These are phyloP conservation scores for Scleroderma citrinum DNA, from an alignment of 768 basidiomycete species.

Conservation along the genomic window DNA sequence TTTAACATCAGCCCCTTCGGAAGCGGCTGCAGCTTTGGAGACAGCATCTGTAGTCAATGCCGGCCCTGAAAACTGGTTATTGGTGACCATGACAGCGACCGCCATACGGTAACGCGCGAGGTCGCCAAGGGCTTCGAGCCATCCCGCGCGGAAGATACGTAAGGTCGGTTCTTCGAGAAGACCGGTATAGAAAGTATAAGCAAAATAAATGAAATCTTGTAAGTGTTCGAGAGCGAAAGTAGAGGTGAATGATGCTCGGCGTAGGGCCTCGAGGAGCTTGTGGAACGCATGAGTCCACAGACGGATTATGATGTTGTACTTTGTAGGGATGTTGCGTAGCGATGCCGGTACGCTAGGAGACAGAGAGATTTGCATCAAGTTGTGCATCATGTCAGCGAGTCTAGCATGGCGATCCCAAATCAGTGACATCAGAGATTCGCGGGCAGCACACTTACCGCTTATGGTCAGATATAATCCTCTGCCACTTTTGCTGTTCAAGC, in stretches of 20 bases:
- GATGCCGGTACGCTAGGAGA: conserved; percentile 86
- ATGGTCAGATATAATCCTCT: conserved; percentile 67
- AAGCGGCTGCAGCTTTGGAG: conserved; percentile 36
- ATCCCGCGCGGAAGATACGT: conserved; percentile 64
- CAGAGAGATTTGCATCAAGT: conserved; percentile 78
- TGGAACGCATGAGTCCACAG: conserved; percentile 92
- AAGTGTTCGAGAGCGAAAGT: conserved; percentile 79
- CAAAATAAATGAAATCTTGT: conserved; percentile 91
- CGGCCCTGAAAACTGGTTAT: conserved; percentile 35
- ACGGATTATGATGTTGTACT: conserved; percentile 93
- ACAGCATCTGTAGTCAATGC: conserved; percentile 55
- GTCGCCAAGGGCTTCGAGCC: conserved; percentile 97
- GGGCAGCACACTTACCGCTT: conserved; percentile 58
- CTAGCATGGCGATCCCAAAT: conserved; percentile 36
- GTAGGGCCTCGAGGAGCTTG: conserved; percentile 83
- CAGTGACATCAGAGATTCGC: conserved; percentile 2
- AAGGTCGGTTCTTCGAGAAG: conserved; percentile 80
- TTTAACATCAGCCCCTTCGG: conserved; percentile 14
- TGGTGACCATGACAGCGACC: conserved; percentile 79
- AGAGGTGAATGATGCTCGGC: conserved; percentile 69
- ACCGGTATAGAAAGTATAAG: conserved; percentile 90
- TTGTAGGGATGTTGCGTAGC: conserved; percentile 80
- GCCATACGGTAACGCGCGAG: conserved; percentile 93
- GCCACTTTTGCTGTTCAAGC: conserved; percentile 71
- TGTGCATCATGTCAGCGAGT: conserved; percentile 85